A percentile compares a stretch with the other conserved stretches of the same genome.
Evolutionary conservation across 768 basidiomycete genomes (phyloP).

Genomic region (Russula emetica): DNA sequence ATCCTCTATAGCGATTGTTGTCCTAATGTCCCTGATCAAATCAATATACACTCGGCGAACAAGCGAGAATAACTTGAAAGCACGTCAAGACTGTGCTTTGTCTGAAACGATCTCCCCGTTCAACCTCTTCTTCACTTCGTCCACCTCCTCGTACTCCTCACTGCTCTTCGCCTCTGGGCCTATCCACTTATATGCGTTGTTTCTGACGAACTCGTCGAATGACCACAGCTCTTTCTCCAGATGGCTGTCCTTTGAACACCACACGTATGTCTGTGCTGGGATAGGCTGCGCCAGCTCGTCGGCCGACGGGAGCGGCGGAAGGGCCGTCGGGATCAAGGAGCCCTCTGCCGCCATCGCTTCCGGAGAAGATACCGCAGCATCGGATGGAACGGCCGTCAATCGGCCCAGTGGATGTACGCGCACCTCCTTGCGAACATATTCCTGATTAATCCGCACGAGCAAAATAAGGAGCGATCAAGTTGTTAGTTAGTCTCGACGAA

Average conservation of each 20-base stretch:
- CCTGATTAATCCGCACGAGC: constrained; percentile 41
- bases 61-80: neutral
- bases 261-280: constrained; percentile 72
- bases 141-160: constrained; percentile 50
- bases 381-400: constrained; percentile 33
- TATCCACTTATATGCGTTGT: constrained; percentile 79
- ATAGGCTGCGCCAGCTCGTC: constrained; percentile 38
- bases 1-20: neutral
- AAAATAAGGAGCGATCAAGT: neutral
- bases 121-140: constrained; percentile 39
- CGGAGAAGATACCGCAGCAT: neutral
- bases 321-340: constrained; percentile 37
- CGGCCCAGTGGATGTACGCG: constrained; percentile 52
- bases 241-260: constrained; percentile 39
- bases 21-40: neutral
- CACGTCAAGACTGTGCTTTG: neutral
- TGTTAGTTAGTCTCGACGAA: neutral
- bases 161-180: constrained; percentile 39
- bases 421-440: constrained; percentile 61
- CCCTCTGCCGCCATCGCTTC: constrained; percentile 30
- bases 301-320: no score
- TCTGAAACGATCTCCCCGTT: neutral
- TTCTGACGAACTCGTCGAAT: constrained; percentile 72
- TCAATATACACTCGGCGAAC: neutral
- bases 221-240: constrained; percentile 70